These are phyloP conservation scores for Russula sp. DNA, from an alignment of 768 basidiomycete species.

Conservation along the genomic window DNA sequence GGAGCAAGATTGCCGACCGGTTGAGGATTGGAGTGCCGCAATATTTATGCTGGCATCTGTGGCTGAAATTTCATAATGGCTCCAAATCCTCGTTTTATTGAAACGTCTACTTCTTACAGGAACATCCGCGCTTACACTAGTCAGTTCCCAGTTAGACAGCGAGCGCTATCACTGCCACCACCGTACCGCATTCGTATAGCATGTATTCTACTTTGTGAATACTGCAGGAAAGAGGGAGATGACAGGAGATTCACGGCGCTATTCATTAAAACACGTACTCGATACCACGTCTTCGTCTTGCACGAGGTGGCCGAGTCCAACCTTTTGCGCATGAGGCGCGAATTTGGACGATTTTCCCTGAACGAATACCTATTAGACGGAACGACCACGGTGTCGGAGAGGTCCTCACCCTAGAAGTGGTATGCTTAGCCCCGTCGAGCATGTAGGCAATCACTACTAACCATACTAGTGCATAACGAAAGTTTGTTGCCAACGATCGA, in stretches of 20 bases:
- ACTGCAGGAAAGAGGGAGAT: conserved; percentile 26
- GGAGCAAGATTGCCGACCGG: neutral
- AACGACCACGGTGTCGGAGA: conserved; percentile 2
- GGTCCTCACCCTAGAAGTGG: conserved; percentile 15
- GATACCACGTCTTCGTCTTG: conserved; percentile 88
- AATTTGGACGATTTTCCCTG: conserved; percentile 95
- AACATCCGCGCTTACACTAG: neutral
- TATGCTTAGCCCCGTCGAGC: neutral
- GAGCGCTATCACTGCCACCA: neutral
- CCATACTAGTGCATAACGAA: conserved; percentile 95
- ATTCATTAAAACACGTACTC: conserved; percentile 45
- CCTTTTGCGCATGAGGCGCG: conserved; percentile 89
- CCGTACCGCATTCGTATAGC: neutral
- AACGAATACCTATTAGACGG: conserved; percentile 7
- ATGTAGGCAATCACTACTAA: conserved; percentile 33
- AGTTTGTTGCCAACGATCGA: conserved; percentile 81
- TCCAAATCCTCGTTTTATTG: too few species aligned
- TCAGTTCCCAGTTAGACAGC: neutral
- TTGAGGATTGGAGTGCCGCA: neutral
- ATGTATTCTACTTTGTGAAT: conserved; percentile 30
- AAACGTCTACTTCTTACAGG: too few species aligned
- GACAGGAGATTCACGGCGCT: neutral
- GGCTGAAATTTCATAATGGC: neutral
- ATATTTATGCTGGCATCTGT: neutral
- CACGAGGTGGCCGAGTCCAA: conserved; percentile 76